Evolutionary conservation across 2,329 filamentous ascomycete species (phyloP).

Genomic region (Zymoseptoria passerinii): DNA sequence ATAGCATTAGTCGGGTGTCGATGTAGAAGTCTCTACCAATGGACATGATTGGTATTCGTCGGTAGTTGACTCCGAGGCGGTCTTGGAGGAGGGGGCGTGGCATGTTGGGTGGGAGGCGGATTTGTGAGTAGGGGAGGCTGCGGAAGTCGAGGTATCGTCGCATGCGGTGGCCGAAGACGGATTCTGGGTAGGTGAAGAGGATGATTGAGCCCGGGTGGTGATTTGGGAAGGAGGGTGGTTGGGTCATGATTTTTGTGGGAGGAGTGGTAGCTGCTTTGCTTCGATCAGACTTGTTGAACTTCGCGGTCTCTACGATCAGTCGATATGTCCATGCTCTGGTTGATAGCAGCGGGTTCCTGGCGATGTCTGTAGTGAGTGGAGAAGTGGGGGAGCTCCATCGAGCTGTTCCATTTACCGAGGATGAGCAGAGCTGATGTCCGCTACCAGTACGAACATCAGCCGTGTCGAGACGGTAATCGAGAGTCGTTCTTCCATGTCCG

Average conservation of each 20-base stretch:
- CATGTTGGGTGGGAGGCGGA: slow-evolving; percentile 15
- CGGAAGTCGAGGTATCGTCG: slow-evolving; percentile 14
- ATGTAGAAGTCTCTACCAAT: slow-evolving; percentile 21
- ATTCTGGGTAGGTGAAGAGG: slow-evolving; percentile 17
- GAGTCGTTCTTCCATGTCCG: too few relatives aligned
- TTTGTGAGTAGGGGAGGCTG: slow-evolving; percentile 11
- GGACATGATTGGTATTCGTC: slow-evolving; percentile 17
- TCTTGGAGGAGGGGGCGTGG: slow-evolving; percentile 11
- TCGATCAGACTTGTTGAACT: not conserved
- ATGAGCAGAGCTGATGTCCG: too few relatives aligned
- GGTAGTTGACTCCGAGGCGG: slow-evolving; percentile 16
- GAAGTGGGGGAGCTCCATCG: too few relatives aligned
- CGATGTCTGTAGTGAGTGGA: too few relatives aligned
- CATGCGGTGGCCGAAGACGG: slow-evolving; percentile 12
- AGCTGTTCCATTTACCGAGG: too few relatives aligned
- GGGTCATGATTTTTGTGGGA: not conserved
- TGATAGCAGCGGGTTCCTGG: too few relatives aligned
- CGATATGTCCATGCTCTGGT: too few relatives aligned
- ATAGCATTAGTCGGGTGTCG: slow-evolving; percentile 15
- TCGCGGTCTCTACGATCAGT: too few relatives aligned
- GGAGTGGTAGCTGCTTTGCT: not conserved
- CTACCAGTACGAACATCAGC: too few relatives aligned
- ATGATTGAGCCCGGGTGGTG: slow-evolving; percentile 9
- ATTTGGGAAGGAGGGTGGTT: not conserved
- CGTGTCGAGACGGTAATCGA: too few relatives aligned